Percentiles rank a stretch among this genome's conserved stretches.
Conservation (phyloP, 2,329 filamentous ascomycete genomes). For the Venturia pyrina region DNA sequence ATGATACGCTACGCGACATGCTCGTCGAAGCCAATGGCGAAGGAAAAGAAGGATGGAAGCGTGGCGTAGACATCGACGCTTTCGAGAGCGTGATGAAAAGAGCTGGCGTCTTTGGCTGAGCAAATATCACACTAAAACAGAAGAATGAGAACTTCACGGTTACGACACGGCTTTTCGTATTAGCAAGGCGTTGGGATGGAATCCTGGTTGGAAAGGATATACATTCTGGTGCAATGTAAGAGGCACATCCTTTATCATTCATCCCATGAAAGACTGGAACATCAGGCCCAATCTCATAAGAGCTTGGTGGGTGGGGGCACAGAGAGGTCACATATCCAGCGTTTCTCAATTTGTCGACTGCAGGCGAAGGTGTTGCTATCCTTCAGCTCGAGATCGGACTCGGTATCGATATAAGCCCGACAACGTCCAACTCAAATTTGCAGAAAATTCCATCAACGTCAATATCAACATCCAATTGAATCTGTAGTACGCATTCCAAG, state of each 20-base stretch:
- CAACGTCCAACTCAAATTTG: no score
- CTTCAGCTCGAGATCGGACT: no score
- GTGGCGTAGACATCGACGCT: constrained; percentile 12
- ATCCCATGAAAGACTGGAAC: background rate
- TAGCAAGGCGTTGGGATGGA: background rate
- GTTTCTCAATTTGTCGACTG: no score
- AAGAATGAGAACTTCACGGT: background rate
- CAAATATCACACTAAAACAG: background rate
- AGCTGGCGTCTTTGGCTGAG: constrained; percentile 14
- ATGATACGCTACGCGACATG: constrained; percentile 85
- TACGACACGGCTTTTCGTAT: background rate
- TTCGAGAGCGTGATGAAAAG: constrained; percentile 14
- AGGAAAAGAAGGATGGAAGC: constrained; percentile 25
- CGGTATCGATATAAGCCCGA: no score
- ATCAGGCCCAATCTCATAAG: background rate
- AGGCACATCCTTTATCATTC: no score
- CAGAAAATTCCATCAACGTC: no score
- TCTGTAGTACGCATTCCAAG: no score
- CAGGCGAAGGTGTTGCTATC: no score
- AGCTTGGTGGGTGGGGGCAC: background rate
- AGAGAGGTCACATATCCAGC: background rate
- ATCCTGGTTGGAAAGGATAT: background rate
- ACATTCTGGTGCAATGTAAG: background rate
- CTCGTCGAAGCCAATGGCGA: constrained; percentile 87
- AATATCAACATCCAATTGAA: no score